Evolutionary conservation across 805 yeast genomes (phyloP), one percentile per base, ranked within the genome.

Genomic region (Monosporozyma servazzii): DNA sequence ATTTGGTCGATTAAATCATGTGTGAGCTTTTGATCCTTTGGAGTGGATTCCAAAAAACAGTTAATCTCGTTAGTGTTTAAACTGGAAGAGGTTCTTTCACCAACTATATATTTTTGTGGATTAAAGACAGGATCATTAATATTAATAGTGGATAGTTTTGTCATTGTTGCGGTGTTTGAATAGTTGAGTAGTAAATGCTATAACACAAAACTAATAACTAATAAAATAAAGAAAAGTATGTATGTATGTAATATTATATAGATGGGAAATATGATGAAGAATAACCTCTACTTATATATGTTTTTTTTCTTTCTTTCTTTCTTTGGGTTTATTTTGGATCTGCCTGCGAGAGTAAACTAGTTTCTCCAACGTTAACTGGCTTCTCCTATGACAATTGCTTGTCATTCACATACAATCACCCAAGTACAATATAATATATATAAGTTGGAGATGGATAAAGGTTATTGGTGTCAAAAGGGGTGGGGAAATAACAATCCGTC

Each of bases 1-100:
- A 84, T 70, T 61, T 83, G 81, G 55, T 76, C 80, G 61, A 77
- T 69, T 57, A 82, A 64, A 17, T 62, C 58, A 54, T 76, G 76
- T n/a, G 80, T 75, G 51, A 71, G 65, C 10, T 67, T 67, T 6
- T 82, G 75, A 43, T 71, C 71, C 37, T 73, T 71, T 23, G 71
- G 67, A 11, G 72, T 65, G 3, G 80, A 76, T 59, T 81, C 87
- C 52, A 81, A 60, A 61, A 81, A 81, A 36, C 73, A 70, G 64
- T 80, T 80, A 73, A 81, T 66, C 56, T 70, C 68, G 56, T 75
- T 72, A 29, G 71, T 58, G 48, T 73, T 68, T 52, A 81, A 70
- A 33, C 66, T 61, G 23, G 77, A 74, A 27, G 58, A 54, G 2
- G 64, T 60, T 56, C 87, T 71, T 57, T 81, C 86, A 37, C 64